phyloP scores from a whole-genome alignment of 257 asterid species.

The Solanum pinnatisectum region DNA sequence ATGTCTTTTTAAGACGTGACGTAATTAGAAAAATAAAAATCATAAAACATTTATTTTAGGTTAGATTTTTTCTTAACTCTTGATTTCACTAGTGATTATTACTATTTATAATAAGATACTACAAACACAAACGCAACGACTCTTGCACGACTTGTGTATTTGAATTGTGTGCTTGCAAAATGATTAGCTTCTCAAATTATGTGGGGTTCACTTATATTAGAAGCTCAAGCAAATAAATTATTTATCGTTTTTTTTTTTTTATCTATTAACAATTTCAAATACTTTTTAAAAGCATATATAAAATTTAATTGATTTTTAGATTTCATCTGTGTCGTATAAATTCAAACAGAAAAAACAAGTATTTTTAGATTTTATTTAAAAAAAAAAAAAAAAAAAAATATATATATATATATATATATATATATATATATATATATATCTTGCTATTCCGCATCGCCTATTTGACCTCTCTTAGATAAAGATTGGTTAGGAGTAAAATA shows the following conservation, averaged over 20 bases:
- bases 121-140: not conserved
- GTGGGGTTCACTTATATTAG: not conserved
- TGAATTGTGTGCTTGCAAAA: not conserved
- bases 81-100: not conserved
- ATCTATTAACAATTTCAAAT: not conserved
- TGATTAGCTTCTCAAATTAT: not conserved
- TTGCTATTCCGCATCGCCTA: not conserved
- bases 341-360: too few relatives aligned
- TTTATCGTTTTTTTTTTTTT: too few relatives aligned
- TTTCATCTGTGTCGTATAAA: too few relatives aligned
- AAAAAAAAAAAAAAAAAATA: too few relatives aligned
- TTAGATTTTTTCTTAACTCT: not conserved
- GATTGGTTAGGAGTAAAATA: not conserved
- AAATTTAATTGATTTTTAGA: too few relatives aligned
- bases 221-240: not conserved
- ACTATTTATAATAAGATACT: not conserved
- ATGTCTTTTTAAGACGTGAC: not conserved
- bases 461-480: not conserved
- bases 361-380: too few relatives aligned
- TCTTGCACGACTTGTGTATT: not conserved
- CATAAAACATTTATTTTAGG: not conserved
- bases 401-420: too few relatives aligned
- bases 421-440: too few relatives aligned
- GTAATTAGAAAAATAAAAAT: not conserved
- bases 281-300: too few relatives aligned